Percentiles rank a stretch among this genome's conserved stretches.
phyloP scores from a whole-genome alignment of 2,329 filamentous ascomycete genomes.

The Neoarthrinium moseri region DNA sequence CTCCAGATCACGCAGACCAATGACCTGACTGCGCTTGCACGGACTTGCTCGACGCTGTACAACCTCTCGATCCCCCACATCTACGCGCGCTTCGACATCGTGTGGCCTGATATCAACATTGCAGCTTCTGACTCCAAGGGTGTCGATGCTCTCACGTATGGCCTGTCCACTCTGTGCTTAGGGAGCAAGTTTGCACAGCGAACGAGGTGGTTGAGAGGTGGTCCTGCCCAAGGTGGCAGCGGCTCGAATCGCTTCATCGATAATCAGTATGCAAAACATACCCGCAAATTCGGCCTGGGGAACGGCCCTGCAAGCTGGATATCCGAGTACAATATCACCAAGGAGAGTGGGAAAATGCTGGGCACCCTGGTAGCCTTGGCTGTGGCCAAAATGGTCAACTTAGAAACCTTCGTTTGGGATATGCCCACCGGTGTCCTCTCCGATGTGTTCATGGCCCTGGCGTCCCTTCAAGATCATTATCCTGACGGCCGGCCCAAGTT shows the following conservation, averaged over 20 bases:
- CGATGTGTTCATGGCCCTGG: slow-evolving; percentile 78
- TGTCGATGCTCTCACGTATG: slow-evolving; percentile 81
- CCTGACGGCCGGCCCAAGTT: slow-evolving; percentile 62
- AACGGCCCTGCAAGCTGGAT: slow-evolving; percentile 79
- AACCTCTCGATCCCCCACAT: slow-evolving; percentile 73
- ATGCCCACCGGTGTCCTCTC: slow-evolving; percentile 83
- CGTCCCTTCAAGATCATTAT: slow-evolving; percentile 56
- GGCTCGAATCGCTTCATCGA: slow-evolving; percentile 27
- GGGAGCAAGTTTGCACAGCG: slow-evolving; percentile 47
- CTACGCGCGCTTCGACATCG: slow-evolving; percentile 83
- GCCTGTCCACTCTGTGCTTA: slow-evolving; percentile 76
- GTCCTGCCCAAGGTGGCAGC: slow-evolving; percentile 13
- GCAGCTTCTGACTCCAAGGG: slow-evolving; percentile 65
- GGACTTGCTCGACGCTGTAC: slow-evolving; percentile 77
- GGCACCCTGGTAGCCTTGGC: slow-evolving; percentile 77
- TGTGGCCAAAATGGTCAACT: slow-evolving; percentile 76
- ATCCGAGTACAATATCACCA: slow-evolving; percentile 76
- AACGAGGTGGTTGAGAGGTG: slow-evolving; percentile 32
- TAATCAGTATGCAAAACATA: slow-evolving; percentile 77
- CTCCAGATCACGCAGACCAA: slow-evolving; percentile 74
- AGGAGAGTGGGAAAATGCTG: slow-evolving; percentile 86
- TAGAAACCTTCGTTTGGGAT: slow-evolving; percentile 84
- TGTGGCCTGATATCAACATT: slow-evolving; percentile 74
- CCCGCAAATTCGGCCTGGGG: slow-evolving; percentile 79
- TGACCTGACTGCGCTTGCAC: slow-evolving; percentile 74